Base-by-base conservation (phyloP, 495 filamentous ascomycete species). In the Neurospora terricola region DNA sequence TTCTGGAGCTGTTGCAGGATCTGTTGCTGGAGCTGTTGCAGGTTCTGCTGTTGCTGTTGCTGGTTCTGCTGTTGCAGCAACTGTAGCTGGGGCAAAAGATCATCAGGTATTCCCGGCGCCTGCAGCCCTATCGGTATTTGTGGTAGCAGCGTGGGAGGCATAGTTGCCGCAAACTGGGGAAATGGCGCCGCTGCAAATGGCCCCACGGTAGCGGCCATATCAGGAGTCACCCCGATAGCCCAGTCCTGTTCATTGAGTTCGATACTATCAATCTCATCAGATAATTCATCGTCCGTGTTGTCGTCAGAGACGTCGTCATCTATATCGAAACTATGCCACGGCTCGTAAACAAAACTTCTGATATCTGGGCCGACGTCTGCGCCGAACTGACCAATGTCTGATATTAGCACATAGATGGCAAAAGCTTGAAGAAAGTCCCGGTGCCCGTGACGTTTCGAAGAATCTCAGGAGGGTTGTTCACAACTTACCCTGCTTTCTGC, bases 401-500 rank as follows among this genome's bases (percentile, higher is more conserved):
- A 8, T 5, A 42, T 70, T n/a, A 71, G 69, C 62, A 38, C 18
- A 18, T 4, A 38, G 16, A 21, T 21, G 71, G 21, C 45, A 69
- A 70, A 72, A 27, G 36, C n/a, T 18, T 34, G 12, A 43, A 59
- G 43, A 48, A n/a, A 66, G 21, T 34, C 27, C 70, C 2, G 70
- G 38, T 5, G 5, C 5, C 12, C 34, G 70, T 11, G 27, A 21
- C 14, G 54, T 34, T 18, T 9, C 23, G 14, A 18, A 66, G 27
- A 8, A 30, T 34, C 30, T 3, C 54, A 34, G 12, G 54, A 66
- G 14, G 10, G 1, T 18, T 34, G 6, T 66, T 66, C 21, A 71
- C 18, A 18, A 74, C 80, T 75, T 70, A 82, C 80, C 54, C 80
- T 73, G 54, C 72, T 73, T 69, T 77, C 76, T 30, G 77, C 75